Evolutionary conservation across 176 grass and related monocot species (phyloP).

Genomic region (sorghum (Sorghum bicolor)): DNA sequence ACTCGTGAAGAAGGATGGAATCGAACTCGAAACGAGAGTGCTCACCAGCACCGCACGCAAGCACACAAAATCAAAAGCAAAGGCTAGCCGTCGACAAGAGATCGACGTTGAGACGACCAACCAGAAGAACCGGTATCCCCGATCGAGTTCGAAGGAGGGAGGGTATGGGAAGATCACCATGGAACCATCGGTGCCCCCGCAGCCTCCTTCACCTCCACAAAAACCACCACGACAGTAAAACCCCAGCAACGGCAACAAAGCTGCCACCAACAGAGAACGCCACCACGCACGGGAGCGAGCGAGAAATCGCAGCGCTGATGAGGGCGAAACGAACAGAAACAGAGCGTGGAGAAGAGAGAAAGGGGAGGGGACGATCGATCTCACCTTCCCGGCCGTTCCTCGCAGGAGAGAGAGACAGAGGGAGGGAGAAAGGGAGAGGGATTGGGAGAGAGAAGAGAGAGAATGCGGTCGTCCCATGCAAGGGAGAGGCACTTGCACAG

Average conservation of each 20-base stretch:
- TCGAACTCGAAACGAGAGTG: not conserved
- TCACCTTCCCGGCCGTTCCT: slow-evolving; percentile 27
- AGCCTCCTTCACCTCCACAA: not conserved
- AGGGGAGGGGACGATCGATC: not conserved
- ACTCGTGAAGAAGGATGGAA: not conserved
- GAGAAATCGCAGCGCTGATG: not conserved
- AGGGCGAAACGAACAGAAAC: not conserved
- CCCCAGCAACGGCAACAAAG: not conserved
- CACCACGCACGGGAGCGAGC: not conserved
- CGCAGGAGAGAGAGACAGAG: not conserved
- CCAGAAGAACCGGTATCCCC: not conserved
- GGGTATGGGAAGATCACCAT: slow-evolving; percentile 11
- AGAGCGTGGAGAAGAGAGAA: not conserved
- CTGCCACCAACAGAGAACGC: not conserved
- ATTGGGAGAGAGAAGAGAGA: not conserved
- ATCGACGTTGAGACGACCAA: not conserved
- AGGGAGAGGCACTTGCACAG: not conserved
- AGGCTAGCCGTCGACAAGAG: not conserved
- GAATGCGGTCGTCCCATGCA: slow-evolving; percentile 17
- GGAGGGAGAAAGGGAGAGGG: not conserved
- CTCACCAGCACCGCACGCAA: not conserved
- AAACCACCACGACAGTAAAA: slow-evolving; percentile 1
- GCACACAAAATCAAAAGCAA: not conserved
- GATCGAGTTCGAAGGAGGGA: not conserved
- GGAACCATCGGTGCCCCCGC: not conserved